Conservation (phyloP, 169 alveolate species). For the Plasmodium knowlesi region DNA sequence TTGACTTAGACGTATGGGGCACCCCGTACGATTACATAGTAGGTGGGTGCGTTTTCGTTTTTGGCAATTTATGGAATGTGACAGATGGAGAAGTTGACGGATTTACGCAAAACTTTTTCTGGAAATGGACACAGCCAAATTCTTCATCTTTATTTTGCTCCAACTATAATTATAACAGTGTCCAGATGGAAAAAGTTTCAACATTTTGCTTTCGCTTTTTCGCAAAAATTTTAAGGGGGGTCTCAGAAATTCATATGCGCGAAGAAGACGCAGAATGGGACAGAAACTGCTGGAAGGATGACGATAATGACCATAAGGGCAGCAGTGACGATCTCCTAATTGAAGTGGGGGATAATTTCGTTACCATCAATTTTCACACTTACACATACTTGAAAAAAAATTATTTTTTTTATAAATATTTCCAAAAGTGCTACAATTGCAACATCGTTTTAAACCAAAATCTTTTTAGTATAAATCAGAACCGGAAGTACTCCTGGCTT, state of each 20-base stretch:
- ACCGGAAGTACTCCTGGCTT: conserved; percentile 63
- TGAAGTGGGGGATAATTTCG: conserved; percentile 37
- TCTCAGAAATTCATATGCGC: neutral
- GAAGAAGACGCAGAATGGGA: neutral
- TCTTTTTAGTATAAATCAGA: conserved; percentile 45
- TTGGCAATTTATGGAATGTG: conserved; percentile 81
- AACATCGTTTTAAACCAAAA: conserved; percentile 45
- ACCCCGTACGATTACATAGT: conserved; percentile 75
- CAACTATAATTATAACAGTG: conserved; percentile 25
- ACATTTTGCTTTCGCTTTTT: conserved; percentile 28
- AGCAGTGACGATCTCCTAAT: neutral
- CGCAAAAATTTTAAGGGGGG: conserved; percentile 5
- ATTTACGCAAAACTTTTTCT: conserved; percentile 77
- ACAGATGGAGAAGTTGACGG: conserved; percentile 84
- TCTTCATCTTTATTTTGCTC: conserved; percentile 72
- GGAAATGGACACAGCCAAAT: conserved; percentile 84
- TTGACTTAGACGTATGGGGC: conserved; percentile 76
- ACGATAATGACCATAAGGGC: neutral
- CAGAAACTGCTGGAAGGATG: neutral
- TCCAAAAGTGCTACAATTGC: conserved; percentile 14
- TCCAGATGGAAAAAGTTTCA: neutral
- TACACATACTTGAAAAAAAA: conserved; percentile 48
- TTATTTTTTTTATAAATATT: conserved; percentile 56
- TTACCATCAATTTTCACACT: conserved; percentile 28
- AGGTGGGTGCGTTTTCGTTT: conserved; percentile 79